phyloP scores from a whole-genome alignment of 2,329 filamentous ascomycete species.

The Apiospora phragmitis region DNA sequence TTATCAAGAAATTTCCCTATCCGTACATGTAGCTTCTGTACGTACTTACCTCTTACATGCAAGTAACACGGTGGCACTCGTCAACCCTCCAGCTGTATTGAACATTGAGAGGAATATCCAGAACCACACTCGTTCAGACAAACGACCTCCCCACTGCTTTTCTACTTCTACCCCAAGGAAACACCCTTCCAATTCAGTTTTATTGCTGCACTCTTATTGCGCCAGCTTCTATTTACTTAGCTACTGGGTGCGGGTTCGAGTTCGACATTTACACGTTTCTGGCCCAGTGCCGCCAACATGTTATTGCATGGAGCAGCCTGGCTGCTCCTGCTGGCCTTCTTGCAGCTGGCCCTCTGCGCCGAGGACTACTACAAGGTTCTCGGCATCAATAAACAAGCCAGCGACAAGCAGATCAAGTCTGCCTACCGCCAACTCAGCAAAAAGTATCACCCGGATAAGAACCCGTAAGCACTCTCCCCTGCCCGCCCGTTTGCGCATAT shows the following conservation, averaged over 20 bases:
- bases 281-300: slow-evolving; percentile 39
- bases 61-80: slow-evolving; percentile 10
- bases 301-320: slow-evolving; percentile 49
- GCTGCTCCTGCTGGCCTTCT: slow-evolving; percentile 53
- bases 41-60: not conserved
- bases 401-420: slow-evolving; percentile 86
- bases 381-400: slow-evolving; percentile 75
- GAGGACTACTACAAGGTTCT: slow-evolving; percentile 77
- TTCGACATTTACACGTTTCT: not conserved
- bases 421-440: slow-evolving; percentile 92
- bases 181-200: not conserved
- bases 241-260: not conserved
- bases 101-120: too few species aligned
- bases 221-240: slow-evolving; percentile 2
- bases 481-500: not conserved
- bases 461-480: slow-evolving; percentile 65
- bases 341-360: slow-evolving; percentile 56
- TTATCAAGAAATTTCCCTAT: slow-evolving; percentile 6
- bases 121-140: not conserved
- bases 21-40: slow-evolving; percentile 6
- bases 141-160: not conserved
- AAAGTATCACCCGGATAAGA: slow-evolving; percentile 97
- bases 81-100: not conserved
- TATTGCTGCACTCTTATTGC: not conserved
- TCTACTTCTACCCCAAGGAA: not conserved